A percentile compares a stretch with the other conserved stretches of the same genome.
These are phyloP conservation scores for Penicillium janthinellum DNA, from an alignment of 2,329 filamentous ascomycete species.

Conservation along the genomic window DNA sequence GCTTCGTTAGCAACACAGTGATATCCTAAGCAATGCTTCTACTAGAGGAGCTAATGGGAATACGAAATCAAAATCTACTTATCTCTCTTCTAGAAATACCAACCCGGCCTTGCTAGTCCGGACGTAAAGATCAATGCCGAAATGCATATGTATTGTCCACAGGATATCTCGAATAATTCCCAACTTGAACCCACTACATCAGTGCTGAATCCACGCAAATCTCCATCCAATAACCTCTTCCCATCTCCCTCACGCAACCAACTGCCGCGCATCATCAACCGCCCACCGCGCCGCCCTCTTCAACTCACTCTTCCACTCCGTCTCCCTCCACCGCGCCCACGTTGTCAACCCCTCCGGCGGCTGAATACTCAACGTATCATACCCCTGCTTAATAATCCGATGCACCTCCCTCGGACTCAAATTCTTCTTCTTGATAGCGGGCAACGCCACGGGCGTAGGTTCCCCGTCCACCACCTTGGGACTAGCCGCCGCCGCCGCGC, in stretches of 20 bases:
- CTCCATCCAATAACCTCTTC: no score
- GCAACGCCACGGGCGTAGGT: slow-evolving; percentile 31
- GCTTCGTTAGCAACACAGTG: background rate
- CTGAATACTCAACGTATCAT: slow-evolving; percentile 91
- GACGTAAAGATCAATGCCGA: background rate
- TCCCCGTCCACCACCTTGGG: slow-evolving; percentile 26
- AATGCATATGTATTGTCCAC: slow-evolving; percentile 5
- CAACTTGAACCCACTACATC: background rate
- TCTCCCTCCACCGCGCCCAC: slow-evolving; percentile 85
- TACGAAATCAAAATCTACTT: background rate
- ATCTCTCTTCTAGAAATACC: background rate
- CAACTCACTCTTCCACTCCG: slow-evolving; percentile 77
- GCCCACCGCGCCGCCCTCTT: slow-evolving; percentile 84
- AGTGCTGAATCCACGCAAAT: no score
- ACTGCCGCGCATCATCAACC: slow-evolving; percentile 66
- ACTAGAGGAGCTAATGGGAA: slow-evolving; percentile 2
- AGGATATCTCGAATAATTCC: slow-evolving; percentile 8
- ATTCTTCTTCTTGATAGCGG: slow-evolving; percentile 57
- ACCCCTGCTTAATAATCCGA: slow-evolving; percentile 92
- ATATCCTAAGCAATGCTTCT: background rate
- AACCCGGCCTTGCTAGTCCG: background rate
- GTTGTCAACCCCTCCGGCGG: slow-evolving; percentile 81
- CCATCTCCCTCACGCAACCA: slow-evolving; percentile 38
- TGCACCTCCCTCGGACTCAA: slow-evolving; percentile 82
- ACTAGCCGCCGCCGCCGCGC: slow-evolving; percentile 12